Evolutionary conservation across 148 eudicot genomes (phyloP), one percentile per base, ranked within the genome.

Genomic region (Amaranthus palmeri): DNA sequence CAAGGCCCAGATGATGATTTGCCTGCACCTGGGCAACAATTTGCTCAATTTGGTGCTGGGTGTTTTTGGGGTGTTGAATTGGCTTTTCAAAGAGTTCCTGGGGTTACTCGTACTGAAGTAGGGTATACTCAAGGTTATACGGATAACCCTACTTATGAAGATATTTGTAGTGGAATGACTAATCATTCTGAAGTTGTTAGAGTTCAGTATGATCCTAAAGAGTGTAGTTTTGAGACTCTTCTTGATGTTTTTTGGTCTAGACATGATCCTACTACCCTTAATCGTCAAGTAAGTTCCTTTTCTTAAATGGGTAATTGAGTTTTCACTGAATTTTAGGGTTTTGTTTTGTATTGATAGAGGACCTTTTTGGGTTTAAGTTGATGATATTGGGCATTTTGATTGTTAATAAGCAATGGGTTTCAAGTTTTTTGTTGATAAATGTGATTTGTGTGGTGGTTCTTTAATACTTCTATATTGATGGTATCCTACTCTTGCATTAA

Each of bases 31-130:
- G 91, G 88, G 9, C 86, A 83, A 17, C 81, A 89, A 50, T 71
- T 91, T 7, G 99, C 99, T 5, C 97, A 95, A n/a, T 91, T 95
- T 72, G 99, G 80, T 14, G 97, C 99, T 3, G 99, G 99, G 0
- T 95, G 99, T 74, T 95, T 95, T 76, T 95, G 99, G 99, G 87
- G 99, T 0, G 96, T 95, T 14, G 99, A 95, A 68, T 76, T 95
- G 48, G 85, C 87, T 0, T 95, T 83, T 72, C 99, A 89, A 82
- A 86, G 99, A 6, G 79, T 95, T 18, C 78, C 79, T 18, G 99
- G 99, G 4, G 99, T 95, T 17, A 82, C 72, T 11, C 81, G 80
- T 61, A 95, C 96, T 2, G 97, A 95, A 70, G 98, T 89, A 10
- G 98, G 96, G 7, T 95, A 95, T 74, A 79, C 89, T 4, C 97